Percentiles rank a stretch among this genome's conserved stretches.
phyloP scores from a whole-genome alignment of 179 eudicot genomes.

The Actinidia polygama region DNA sequence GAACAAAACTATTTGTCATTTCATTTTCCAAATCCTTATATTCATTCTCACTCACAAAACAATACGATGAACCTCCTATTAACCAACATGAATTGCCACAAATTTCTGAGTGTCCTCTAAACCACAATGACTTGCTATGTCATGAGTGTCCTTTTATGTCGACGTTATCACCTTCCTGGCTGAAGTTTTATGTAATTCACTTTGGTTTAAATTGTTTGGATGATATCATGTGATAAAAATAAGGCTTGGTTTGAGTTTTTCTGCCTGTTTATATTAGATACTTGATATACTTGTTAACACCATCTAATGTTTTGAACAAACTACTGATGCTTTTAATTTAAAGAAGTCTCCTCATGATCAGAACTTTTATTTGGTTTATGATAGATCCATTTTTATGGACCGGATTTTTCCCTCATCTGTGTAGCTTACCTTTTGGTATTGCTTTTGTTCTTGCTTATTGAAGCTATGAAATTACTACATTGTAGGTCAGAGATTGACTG shows the following conservation, averaged over 20 bases:
- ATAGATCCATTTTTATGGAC: background rate
- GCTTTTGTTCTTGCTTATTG: constrained; percentile 1
- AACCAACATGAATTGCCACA: no score
- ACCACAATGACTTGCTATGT: background rate
- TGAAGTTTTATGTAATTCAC: background rate
- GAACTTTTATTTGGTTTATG: background rate
- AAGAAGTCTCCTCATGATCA: background rate
- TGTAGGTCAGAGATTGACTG: constrained; percentile 85
- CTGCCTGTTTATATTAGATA: background rate
- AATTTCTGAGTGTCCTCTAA: background rate
- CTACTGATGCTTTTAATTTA: background rate
- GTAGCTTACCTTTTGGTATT: background rate
- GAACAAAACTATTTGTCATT: no score
- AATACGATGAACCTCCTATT: no score
- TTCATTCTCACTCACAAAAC: no score
- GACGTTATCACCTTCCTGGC: background rate
- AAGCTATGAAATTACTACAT: background rate
- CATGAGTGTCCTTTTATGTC: background rate
- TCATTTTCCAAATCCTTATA: no score
- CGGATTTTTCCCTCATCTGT: background rate
- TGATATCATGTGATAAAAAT: background rate
- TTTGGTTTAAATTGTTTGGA: background rate
- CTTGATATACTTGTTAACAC: background rate
- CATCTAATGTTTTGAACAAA: background rate
- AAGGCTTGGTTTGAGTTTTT: background rate